These are phyloP conservation scores for Ascochyta rabiei DNA, from an alignment of 2,329 filamentous ascomycete species.

Conservation along the genomic window DNA sequence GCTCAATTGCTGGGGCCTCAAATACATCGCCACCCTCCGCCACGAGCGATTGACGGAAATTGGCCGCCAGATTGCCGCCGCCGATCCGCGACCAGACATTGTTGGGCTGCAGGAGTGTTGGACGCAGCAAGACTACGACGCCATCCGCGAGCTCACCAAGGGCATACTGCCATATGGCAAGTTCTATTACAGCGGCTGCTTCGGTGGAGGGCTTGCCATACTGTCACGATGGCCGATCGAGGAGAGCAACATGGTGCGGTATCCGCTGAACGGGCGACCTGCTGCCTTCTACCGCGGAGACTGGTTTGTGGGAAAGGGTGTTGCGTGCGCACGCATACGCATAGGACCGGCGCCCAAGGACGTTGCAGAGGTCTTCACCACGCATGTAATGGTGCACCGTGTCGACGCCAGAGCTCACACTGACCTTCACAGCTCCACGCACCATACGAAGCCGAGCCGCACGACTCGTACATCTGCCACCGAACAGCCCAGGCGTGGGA, in stretches of 20 bases:
- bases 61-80: conserved; percentile 74
- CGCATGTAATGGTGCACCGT: conserved; percentile 64
- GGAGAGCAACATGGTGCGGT: conserved; percentile 83
- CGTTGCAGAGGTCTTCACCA: conserved; percentile 88
- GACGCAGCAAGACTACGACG: conserved; percentile 81
- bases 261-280: conserved; percentile 90
- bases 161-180: conserved; percentile 85
- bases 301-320: conserved; percentile 95
- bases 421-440: conserved; percentile 67
- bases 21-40: conserved; percentile 80
- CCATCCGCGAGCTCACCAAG: conserved; percentile 74
- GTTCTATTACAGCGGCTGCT: conserved; percentile 88
- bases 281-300: conserved; percentile 94
- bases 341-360: conserved; percentile 69
- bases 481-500: conserved; percentile 94
- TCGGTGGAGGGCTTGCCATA: conserved; percentile 87
- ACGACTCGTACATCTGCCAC: conserved; percentile 89
- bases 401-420: conserved; percentile 43
- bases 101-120: conserved; percentile 96
- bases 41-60: conserved; percentile 81
- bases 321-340: conserved; percentile 81
- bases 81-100: conserved; percentile 75
- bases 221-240: conserved; percentile 91
- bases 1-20: conserved; percentile 97
- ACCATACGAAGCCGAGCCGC: conserved; percentile 78